These are phyloP conservation scores for Globisporangium lucens DNA, from an alignment of 352 stramenopile species.

Conservation along the genomic window DNA sequence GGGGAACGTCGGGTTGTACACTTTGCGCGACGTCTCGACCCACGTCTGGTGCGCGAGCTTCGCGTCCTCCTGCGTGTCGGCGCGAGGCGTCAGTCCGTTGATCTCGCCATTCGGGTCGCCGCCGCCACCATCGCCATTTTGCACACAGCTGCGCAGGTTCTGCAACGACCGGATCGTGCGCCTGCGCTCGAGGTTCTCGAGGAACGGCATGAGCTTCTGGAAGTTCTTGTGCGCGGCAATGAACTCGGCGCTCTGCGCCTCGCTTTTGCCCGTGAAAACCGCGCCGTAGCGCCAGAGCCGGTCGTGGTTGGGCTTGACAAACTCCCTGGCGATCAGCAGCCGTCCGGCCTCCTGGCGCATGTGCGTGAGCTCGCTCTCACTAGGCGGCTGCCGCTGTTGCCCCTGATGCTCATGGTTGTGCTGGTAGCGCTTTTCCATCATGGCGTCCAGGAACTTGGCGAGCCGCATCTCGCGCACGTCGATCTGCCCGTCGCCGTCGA, in stretches of 20 bases:
- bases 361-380: conserved; percentile 35
- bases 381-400: conserved; percentile 12
- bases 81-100: background rate
- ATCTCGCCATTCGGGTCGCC: background rate
- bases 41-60: conserved; percentile 35
- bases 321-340: conserved; percentile 65
- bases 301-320: conserved; percentile 63
- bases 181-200: conserved; percentile 59
- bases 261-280: conserved; percentile 59
- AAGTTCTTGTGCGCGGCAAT: conserved; percentile 69
- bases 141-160: conserved; percentile 37
- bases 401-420: background rate
- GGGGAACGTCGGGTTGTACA: conserved; percentile 36
- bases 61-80: conserved; percentile 10
- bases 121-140: background rate
- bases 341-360: conserved; percentile 54
- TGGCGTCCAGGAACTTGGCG: conserved; percentile 56
- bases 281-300: conserved; percentile 62
- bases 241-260: conserved; percentile 56
- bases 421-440: conserved; percentile 34
- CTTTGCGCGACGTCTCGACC: conserved; percentile 58
- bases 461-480: conserved; percentile 68
- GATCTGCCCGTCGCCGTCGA: conserved; percentile 61
- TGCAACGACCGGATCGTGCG: conserved; percentile 56
- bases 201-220: conserved; percentile 53